These are phyloP conservation scores for Avicennia marina DNA, from an alignment of 257 asterid species.

Conservation along the genomic window DNA sequence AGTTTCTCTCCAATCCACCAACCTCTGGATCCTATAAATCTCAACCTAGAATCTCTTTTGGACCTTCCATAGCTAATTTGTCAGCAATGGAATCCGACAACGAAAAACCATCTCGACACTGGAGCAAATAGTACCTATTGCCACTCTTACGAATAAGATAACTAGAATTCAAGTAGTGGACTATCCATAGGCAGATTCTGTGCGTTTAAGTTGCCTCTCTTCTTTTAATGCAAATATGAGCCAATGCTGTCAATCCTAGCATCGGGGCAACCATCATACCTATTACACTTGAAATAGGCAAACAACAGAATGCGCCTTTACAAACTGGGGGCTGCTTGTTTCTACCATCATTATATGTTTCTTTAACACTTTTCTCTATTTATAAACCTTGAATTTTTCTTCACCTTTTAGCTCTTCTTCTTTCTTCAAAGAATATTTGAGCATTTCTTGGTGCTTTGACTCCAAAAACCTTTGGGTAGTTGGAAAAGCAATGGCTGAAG, in stretches of 20 bases:
- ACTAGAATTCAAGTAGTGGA: background rate
- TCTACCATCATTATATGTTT: too few species aligned
- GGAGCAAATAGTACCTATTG: conserved; percentile 17
- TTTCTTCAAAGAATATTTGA: background rate
- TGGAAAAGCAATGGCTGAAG: background rate
- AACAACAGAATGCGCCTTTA: conserved; percentile 18
- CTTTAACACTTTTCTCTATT: too few species aligned
- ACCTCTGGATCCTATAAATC: conserved; percentile 19
- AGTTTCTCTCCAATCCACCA: conserved; percentile 23
- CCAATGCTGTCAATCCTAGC: too few species aligned
- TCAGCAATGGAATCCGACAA: background rate
- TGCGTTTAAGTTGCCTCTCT: too few species aligned
- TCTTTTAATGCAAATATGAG: too few species aligned
- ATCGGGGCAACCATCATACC: too few species aligned
- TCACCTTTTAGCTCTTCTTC: too few species aligned
- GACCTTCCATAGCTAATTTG: background rate
- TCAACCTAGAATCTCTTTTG: background rate
- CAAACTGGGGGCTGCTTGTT: too few species aligned
- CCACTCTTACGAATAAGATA: conserved; percentile 2
- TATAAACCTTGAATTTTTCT: background rate
- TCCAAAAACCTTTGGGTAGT: background rate
- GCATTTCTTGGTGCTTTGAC: background rate
- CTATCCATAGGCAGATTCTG: conserved; percentile 1
- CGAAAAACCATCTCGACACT: conserved; percentile 2
- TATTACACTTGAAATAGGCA: too few species aligned